Conservation (phyloP, 139 green algal species). For the Micractinium sp. region DNA sequence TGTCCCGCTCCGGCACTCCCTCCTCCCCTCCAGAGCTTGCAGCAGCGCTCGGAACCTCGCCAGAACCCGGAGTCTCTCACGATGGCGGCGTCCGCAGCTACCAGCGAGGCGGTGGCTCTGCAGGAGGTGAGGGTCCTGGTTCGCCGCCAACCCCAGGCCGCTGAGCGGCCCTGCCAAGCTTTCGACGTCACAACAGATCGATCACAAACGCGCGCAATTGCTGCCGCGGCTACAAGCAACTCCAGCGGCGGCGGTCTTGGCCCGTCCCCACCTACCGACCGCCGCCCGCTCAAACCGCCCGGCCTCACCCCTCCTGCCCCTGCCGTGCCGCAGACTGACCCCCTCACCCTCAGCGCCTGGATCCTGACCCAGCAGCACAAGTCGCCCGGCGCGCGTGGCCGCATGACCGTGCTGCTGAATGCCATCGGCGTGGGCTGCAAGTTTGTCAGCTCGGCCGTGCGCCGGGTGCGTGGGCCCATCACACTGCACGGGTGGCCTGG, state of each 20-base stretch:
- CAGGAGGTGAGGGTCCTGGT: not conserved
- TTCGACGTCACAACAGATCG: no score
- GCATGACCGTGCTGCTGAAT: constrained; percentile 67
- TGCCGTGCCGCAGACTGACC: constrained; percentile 43
- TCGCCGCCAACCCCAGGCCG: no score
- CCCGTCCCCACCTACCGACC: not conserved
- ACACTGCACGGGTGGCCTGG: not conserved
- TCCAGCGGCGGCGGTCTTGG: no score
- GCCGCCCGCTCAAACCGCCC: not conserved
- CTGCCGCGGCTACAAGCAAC: no score
- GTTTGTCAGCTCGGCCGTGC: constrained; percentile 60
- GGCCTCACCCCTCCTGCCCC: not conserved
- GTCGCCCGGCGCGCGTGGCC: constrained; percentile 46
- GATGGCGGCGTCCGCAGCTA: not conserved
- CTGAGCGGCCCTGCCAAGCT: no score
- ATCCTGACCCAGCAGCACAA: constrained; percentile 57
- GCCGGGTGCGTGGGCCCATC: constrained; percentile 38
- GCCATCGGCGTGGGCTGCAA: constrained; percentile 74
- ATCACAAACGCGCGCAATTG: no score
- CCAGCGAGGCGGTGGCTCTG: not conserved
- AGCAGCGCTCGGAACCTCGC: no score
- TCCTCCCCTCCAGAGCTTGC: not conserved
- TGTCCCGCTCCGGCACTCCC: not conserved
- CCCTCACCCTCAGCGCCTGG: constrained; percentile 49
- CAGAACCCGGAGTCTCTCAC: not conserved